A percentile compares a stretch with the other conserved stretches of the same genome.
Evolutionary conservation across 306 rosid species (phyloP).

Genomic region (Castanea sativa): DNA sequence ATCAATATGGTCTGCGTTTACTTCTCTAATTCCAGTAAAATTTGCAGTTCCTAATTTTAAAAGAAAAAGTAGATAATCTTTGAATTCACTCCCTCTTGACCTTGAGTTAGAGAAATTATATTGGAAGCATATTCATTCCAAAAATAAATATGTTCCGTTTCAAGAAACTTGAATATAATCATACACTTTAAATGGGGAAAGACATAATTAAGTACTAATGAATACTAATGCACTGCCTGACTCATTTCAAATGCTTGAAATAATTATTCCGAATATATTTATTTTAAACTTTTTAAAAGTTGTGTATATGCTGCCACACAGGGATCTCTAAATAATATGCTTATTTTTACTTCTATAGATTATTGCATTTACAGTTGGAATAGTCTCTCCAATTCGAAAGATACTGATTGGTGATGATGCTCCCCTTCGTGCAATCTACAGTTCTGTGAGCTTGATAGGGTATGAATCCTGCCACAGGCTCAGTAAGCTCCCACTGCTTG

Average conservation of each 20-base stretch:
- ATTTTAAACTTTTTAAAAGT: too few species aligned
- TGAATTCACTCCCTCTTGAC: not conserved
- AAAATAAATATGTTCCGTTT: not conserved
- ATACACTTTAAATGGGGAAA: not conserved
- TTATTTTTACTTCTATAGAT: conserved; percentile 19
- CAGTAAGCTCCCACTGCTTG: not conserved
- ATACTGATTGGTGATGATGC: conserved; percentile 27
- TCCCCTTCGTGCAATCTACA: conserved; percentile 32
- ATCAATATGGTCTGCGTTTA: not conserved
- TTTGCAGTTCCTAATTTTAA: not conserved
- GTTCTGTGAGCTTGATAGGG: conserved; percentile 41
- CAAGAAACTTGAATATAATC: not conserved
- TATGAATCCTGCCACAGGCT: conserved; percentile 5
- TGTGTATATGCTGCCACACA: not conserved
- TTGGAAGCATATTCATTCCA: not conserved
- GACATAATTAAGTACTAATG: not conserved
- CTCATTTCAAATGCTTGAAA: not conserved
- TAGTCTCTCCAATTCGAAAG: conserved; percentile 29
- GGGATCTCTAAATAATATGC: not conserved
- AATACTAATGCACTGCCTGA: not conserved
- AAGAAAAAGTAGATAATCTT: not conserved
- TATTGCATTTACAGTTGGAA: conserved; percentile 36
- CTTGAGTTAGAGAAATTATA: not conserved
- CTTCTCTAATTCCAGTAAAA: not conserved
- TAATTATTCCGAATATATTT: not conserved